phyloP scores from a whole-genome alignment of 495 filamentous ascomycete species.

The Penicillium coprophilum region DNA sequence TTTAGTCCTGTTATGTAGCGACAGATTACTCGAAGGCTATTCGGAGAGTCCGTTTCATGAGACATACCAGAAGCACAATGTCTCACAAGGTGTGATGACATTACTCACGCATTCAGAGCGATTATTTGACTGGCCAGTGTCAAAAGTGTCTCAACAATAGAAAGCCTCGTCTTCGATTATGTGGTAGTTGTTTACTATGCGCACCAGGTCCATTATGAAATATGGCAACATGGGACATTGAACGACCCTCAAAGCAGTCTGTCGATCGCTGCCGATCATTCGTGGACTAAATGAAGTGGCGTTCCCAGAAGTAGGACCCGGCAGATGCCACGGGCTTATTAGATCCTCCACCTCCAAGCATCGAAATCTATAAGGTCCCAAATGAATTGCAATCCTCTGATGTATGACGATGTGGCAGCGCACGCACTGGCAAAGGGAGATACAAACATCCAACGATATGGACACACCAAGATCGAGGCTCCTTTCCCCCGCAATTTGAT shows the following conservation, averaged over 20 bases:
- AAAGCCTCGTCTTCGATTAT: not conserved
- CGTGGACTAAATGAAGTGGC: not conserved
- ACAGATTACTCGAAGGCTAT: no score
- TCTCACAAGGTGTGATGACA: no score
- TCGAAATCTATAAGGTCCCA: not conserved
- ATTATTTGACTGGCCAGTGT: no score
- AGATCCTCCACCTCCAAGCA: not conserved
- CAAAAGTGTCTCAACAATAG: not conserved
- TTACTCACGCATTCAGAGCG: no score
- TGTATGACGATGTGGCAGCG: not conserved
- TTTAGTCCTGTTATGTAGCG: no score
- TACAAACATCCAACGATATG: not conserved
- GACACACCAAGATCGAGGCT: not conserved
- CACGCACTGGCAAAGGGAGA: not conserved
- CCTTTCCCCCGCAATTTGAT: conserved; percentile 7
- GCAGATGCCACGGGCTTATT: not conserved
- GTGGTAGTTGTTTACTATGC: not conserved
- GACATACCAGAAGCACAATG: no score
- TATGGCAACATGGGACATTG: not conserved
- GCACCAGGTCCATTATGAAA: not conserved
- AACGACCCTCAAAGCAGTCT: not conserved
- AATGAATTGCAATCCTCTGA: not conserved
- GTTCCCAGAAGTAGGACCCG: not conserved
- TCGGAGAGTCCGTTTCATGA: no score
- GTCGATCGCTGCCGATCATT: not conserved